Base-by-base conservation (phyloP, 768 basidiomycete genomes). In the Kwoniella mangroviensis region DNA sequence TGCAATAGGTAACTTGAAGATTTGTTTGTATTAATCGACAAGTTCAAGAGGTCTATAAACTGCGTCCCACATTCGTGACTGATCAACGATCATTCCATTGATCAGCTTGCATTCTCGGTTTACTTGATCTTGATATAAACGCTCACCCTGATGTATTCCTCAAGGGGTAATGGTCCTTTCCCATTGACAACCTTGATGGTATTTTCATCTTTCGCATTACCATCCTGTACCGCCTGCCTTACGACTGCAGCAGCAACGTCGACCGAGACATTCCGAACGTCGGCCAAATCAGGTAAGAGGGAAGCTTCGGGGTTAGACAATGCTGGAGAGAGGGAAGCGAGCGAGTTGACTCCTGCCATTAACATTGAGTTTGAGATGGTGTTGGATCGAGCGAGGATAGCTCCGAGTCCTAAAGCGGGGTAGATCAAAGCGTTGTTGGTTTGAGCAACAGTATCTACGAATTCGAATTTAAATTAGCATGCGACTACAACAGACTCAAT, bases 351-450 rank as follows among this genome's bases (percentile, higher is more conserved):
- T 26, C 91, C 92, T 3, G 91, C 91, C 71, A 93, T 89, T 80
- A 95, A 90, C 93, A 95, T 94, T 9, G 86, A 87, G 80, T 92
- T 91, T 3, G 91, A 90, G 73, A 95, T 86, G 4, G 82, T 84
- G 3, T 88, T 85, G 0, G 91, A 89, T 71, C 89, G 85, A 19
- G 89, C 85, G 26, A 93, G 84, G 75, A 94, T 89, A 49, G 91
- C 87, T 12, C 93, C 93, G 69, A 92, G 89, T 7, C 92, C 92
- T 41, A 94, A 87, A 26, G 92, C 93, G 3, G 93, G 92, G 82
- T 93, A 94, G 60, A 94, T 90, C 6, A 93, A 85, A 0, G 75
- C 77, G 67, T 77, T 80, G 71, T 79, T 79, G 59, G 76, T 79
- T 63, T 77, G 76, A 2, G 76, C 76, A 40, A 77, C 76, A 28